Conservation (phyloP, 163 green algal species). For the Chlamydomonas reinhardtii region DNA sequence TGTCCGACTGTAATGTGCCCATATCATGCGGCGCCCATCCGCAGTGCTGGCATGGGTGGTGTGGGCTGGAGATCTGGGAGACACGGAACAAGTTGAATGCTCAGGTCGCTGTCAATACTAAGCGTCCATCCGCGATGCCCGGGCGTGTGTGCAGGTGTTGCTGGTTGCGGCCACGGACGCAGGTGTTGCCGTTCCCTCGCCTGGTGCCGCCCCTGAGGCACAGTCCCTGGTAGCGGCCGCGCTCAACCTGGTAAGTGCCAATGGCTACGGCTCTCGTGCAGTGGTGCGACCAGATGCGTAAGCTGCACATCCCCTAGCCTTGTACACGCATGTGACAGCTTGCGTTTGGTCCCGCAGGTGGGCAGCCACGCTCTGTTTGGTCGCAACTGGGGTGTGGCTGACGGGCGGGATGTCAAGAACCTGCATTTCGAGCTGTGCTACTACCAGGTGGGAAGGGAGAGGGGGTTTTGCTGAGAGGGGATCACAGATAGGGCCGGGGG, state of each 20-base stretch:
- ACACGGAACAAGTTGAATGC: no score
- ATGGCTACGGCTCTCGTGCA: no score
- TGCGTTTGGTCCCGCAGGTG: no score
- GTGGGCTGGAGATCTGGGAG: no score
- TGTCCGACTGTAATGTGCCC: no score
- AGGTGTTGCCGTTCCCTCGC: background rate
- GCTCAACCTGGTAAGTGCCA: conserved; percentile 85
- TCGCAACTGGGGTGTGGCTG: conserved; percentile 87
- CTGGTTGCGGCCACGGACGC: conserved; percentile 84
- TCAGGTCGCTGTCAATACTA: no score
- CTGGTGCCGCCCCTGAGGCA: background rate
- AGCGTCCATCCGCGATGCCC: no score
- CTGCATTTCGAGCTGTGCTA: conserved; percentile 97
- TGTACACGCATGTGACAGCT: no score
- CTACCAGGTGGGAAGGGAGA: conserved; percentile 76
- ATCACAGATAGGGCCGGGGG: background rate
- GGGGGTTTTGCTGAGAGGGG: background rate
- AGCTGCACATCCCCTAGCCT: background rate
- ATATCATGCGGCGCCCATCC: no score
- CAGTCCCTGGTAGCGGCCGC: conserved; percentile 77
- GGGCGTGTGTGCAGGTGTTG: conserved; percentile 67
- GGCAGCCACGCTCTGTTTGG: conserved; percentile 84
- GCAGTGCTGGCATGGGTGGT: no score
- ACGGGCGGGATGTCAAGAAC: conserved; percentile 64
- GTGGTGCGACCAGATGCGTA: background rate